A percentile compares a stretch with the other conserved stretches of the same genome.
phyloP scores from a whole-genome alignment of 192 early-diverging fungal species.

The Linnemannia zychae region DNA sequence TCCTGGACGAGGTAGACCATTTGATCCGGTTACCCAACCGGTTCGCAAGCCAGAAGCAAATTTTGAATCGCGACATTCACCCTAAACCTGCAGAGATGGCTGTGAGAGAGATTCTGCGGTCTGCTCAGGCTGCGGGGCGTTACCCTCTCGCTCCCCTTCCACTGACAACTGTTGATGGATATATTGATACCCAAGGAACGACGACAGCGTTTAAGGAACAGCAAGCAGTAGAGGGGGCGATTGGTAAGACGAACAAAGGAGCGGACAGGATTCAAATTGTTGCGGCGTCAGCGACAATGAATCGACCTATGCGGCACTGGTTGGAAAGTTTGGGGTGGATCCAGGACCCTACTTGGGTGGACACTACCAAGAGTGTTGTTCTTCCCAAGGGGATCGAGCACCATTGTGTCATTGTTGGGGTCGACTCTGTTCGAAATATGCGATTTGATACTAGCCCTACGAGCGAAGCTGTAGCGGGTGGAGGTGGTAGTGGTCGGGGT shows the following conservation, averaged over 20 bases:
- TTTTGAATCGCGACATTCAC: slow-evolving; percentile 41
- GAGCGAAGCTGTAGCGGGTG: not conserved
- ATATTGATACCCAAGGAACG: no score
- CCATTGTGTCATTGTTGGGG: slow-evolving; percentile 64
- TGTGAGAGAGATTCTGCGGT: slow-evolving; percentile 41
- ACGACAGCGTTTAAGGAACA: not conserved
- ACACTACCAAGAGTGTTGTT: slow-evolving; percentile 61
- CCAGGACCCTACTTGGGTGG: slow-evolving; percentile 69
- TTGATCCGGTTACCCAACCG: slow-evolving; percentile 65
- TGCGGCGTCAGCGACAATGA: slow-evolving; percentile 79
- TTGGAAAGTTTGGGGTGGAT: slow-evolving; percentile 64
- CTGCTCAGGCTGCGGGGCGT: slow-evolving; percentile 23
- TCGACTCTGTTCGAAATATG: slow-evolving; percentile 62
- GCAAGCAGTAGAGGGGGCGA: not conserved
- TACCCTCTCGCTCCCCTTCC: not conserved
- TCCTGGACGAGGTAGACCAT: slow-evolving; percentile 70
- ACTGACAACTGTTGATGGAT: not conserved
- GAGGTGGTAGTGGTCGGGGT: not conserved
- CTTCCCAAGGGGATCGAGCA: slow-evolving; percentile 60
- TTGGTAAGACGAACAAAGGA: not conserved
- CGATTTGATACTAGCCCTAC: not conserved
- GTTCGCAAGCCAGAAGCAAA: slow-evolving; percentile 59
- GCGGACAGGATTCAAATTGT: slow-evolving; percentile 66
- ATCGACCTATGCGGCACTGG: slow-evolving; percentile 71
- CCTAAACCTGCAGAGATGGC: slow-evolving; percentile 64